These are phyloP conservation scores for Chlorella vulgaris DNA, from an alignment of 139 green algal genomes.

Conservation along the genomic window DNA sequence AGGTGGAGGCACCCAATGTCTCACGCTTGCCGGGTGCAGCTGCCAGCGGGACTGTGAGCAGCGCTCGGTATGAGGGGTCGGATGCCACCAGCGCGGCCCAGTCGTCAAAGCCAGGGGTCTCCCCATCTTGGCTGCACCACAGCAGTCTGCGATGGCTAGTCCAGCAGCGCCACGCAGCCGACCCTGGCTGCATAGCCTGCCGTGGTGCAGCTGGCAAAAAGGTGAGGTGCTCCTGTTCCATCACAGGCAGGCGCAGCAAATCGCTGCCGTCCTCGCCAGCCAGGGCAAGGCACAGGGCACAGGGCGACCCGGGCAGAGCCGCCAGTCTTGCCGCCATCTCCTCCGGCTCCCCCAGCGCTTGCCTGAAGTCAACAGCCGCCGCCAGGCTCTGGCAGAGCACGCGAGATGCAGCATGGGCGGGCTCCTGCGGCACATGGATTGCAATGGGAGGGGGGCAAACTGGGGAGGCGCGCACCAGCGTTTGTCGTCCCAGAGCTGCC, in stretches of 20 bases:
- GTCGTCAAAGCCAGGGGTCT: background rate
- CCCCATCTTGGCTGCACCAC: background rate
- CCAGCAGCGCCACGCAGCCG: background rate
- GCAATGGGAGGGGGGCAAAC: constrained; percentile 33
- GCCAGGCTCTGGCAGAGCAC: constrained; percentile 22
- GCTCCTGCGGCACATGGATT: background rate
- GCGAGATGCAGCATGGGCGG: background rate
- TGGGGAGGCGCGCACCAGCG: background rate
- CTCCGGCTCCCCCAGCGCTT: background rate
- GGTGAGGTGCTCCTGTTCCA: background rate
- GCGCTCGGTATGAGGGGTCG: background rate
- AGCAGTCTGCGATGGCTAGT: background rate
- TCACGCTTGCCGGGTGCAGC: too few species aligned
- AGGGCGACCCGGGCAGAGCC: background rate
- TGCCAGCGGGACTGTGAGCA: background rate
- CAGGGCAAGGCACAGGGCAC: constrained; percentile 1
- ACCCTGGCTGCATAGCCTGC: background rate
- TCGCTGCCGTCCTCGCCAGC: background rate
- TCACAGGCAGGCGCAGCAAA: background rate
- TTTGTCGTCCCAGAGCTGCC: too few species aligned
- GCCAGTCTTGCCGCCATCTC: background rate
- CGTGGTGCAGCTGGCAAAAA: background rate
- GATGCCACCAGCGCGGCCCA: background rate
- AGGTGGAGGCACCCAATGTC: constrained; percentile 2
- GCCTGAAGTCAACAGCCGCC: constrained; percentile 35